These are phyloP conservation scores for Pestalotiopsis sp. DNA, from an alignment of 2,329 filamentous ascomycete genomes.

Conservation along the genomic window DNA sequence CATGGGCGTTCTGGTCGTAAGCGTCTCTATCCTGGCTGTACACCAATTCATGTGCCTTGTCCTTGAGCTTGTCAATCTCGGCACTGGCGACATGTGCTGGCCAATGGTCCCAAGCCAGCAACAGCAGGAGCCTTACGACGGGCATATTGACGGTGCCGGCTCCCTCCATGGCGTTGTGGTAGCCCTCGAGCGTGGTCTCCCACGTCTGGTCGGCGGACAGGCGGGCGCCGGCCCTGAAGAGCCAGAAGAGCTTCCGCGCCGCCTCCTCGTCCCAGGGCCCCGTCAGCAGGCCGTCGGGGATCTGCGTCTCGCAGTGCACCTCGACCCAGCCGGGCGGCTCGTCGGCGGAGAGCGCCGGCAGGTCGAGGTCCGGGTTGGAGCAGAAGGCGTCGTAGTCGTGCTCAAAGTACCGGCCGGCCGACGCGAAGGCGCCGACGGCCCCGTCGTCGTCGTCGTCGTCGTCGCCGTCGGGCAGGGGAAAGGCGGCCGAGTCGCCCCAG, in stretches of 20 bases:
- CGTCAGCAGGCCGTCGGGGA: conserved; percentile 42
- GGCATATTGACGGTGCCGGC: conserved; percentile 11
- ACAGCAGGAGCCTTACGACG: conserved; percentile 12
- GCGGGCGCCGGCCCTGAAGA: conserved; percentile 40
- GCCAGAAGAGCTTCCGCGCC: conserved; percentile 47
- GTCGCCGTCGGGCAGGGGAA: conserved; percentile 17
- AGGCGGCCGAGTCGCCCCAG: conserved; percentile 24
- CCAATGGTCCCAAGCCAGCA: conserved; percentile 14
- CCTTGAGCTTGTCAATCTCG: conserved; percentile 9
- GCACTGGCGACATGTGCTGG: background rate
- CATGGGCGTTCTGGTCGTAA: background rate
- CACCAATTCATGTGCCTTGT: background rate
- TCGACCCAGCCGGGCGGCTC: conserved; percentile 28
- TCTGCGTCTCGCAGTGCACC: conserved; percentile 40
- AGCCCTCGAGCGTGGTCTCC: conserved; percentile 42
- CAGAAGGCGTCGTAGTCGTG: conserved; percentile 28
- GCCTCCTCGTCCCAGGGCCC: conserved; percentile 44
- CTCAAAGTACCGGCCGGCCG: conserved; percentile 23
- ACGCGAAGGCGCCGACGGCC: conserved; percentile 20
- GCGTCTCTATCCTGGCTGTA: background rate
- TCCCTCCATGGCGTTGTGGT: conserved; percentile 34
- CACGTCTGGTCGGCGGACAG: conserved; percentile 38
- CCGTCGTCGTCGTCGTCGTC: conserved; percentile 21
- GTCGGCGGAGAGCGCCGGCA: conserved; percentile 22
- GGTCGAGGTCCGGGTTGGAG: conserved; percentile 13